Evolutionary conservation across 441 rosid genomes (phyloP).

Genomic region (Euphorbia celastroides): DNA sequence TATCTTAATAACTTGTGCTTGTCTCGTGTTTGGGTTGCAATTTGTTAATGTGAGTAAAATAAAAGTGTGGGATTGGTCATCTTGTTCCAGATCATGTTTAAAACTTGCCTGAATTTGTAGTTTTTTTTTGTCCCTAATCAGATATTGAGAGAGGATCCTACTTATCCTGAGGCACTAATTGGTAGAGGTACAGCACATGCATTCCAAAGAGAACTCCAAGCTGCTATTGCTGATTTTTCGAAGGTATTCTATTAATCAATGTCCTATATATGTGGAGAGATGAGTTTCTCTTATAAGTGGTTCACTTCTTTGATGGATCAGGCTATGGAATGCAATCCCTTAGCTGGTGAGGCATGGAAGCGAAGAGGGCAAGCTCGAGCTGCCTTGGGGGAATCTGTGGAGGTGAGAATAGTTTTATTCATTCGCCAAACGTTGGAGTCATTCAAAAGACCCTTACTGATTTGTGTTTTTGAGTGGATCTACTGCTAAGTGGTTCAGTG

Average conservation of each 20-base stretch:
- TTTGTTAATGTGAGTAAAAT: slow-evolving; percentile 13
- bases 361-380: slow-evolving; percentile 99
- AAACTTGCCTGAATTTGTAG: slow-evolving; percentile 5
- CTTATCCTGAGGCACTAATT: slow-evolving; percentile 89
- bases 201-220: slow-evolving; percentile 81
- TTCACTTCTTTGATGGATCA: slow-evolving; percentile 26
- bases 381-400: slow-evolving; percentile 81
- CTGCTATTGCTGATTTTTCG: slow-evolving; percentile 87
- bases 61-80: slow-evolving; percentile 17
- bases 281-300: slow-evolving; percentile 17
- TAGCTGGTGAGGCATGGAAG: slow-evolving; percentile 99
- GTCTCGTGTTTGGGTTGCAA: slow-evolving; percentile 11
- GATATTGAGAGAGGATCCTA: slow-evolving; percentile 88
- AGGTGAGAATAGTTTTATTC: slow-evolving; percentile 45
- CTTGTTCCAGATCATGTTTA: slow-evolving; percentile 5
- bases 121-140: slow-evolving; percentile 24
- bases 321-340: slow-evolving; percentile 90
- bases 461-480: slow-evolving; percentile 10
- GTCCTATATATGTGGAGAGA: neutral
- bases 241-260: slow-evolving; percentile 44
- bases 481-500: neutral
- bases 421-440: slow-evolving; percentile 9
- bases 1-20: neutral
- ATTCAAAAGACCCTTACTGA: neutral
- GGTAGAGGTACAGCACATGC: slow-evolving; percentile 99